Evolutionary conservation across 1,284 basidiomycete genomes (phyloP), one percentile per base, ranked within the genome.

Genomic region (Puccinia triticina): DNA sequence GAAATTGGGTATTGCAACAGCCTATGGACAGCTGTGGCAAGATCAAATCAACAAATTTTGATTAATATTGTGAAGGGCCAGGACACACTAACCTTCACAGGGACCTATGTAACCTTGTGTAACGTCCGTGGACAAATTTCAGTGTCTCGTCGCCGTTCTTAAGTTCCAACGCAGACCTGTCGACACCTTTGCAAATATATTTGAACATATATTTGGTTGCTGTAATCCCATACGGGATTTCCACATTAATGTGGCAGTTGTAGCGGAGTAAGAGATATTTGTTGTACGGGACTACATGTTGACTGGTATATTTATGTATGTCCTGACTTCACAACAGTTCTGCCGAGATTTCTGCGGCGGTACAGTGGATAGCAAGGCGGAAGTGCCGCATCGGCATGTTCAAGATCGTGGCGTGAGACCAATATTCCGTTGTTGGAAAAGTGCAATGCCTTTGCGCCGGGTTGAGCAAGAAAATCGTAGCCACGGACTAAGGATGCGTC

Each of bases 221-320:
- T 0, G 78, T 82, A 26, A 89, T 82, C 0, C 85, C 86, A 4
- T 85, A 83, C 0, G 85, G 86, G 71, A 87, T 87, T 78, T 89
- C 88, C 0, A 89, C 84, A 83, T 91, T 90, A 83, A 90, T 89
- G 83, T 91, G 90, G 81, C 89, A 89, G 1, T 73, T 0, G 67
- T 87, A 89, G 23, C 85, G 83, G 1, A 84, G 82, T 2, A 83
- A 83, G 0, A 89, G 84, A 59, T 84, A 87, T 0, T 88, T 87
- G 73, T 82, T 85, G 82, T 88, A 88, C 0, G 89, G 88, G 3
- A 90, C 88, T 48, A 90, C 86, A 66, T 83, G 55, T 32, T 67
- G 46, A 18, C 83, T 84, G n/a, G 79, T 77, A 32, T 83, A 14
- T 23, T 29, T 48, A 10, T 48, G n/a, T n/a, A n/a, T n/a, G 23